Base-by-base conservation (phyloP, 352 stramenopile species). In the Blastocystis sp. region DNA sequence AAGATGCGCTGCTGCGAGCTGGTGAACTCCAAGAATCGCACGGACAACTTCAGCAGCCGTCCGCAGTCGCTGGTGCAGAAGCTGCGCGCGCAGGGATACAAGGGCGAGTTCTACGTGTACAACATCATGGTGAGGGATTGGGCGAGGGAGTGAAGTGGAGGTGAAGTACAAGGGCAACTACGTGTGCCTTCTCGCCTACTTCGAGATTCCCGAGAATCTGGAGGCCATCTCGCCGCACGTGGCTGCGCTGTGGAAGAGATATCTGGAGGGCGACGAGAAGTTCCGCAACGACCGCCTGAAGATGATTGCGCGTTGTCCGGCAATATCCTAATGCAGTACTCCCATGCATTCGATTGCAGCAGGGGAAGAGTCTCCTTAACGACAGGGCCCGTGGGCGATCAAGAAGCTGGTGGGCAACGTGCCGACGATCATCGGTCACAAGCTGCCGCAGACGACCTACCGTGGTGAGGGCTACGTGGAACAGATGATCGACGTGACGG, bases 61-160 rank as follows among this genome's bases (percentile, higher is more conserved):
- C 34, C 38, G 9, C 10, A 66, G 11, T 81, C 71, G 38, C 60
- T 81, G 10, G 71, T 81, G 7, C 53, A 81, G n/a, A 81, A 69
- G 60, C n/a, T 69, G 14, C 21, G 53, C 21, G n/a, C 21, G 0
- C 21, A 81, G 53, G 71, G 71, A 74, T 81, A 64, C 60, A 81
- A 81, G 60, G 71, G 60, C 41, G 62, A 64, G n/a, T 62, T 81
- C 56, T 81, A 69, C 62, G 71, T 81, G 10, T 81, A 81, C 23
- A 81, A 81, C 60, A 81, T 81, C 28, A 81, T 81, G 71, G 71
- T 81, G 62, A 41, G 17, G 19, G 17, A 17, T 41, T 19, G 23
- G 4, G 19, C 14, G 23, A 7, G 34, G 17, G 4, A 53, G 17
- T 41, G 34, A 48, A 41, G 17, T 43, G 17, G 41, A 76, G 65